Evolutionary conservation across 495 filamentous ascomycete genomes (phyloP).

Genomic region (Penicillium turbatum): DNA sequence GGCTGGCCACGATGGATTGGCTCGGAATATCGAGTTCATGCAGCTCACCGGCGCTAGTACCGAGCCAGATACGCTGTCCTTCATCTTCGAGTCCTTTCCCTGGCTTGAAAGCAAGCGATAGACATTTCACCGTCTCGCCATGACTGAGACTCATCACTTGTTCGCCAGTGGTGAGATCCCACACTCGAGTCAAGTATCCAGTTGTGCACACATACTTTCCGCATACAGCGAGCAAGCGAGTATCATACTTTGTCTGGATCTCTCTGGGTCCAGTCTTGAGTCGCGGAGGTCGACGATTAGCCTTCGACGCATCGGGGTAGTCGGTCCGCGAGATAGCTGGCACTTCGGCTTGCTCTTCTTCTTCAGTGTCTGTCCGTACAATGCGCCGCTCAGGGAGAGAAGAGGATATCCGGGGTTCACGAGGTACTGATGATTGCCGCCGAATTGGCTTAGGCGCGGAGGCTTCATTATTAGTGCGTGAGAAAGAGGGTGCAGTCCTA

Average conservation of each 20-base stretch:
- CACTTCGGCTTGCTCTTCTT: conserved; percentile 36
- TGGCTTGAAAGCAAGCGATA: conserved; percentile 82
- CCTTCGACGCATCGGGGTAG: conserved; percentile 79
- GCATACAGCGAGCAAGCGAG: conserved; percentile 77
- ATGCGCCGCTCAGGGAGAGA: conserved; percentile 23
- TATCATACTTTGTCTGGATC: conserved; percentile 81
- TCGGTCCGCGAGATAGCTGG: conserved; percentile 40
- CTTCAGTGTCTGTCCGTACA: conserved; percentile 23
- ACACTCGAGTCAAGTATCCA: conserved; percentile 77
- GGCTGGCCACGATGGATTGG: conserved; percentile 61
- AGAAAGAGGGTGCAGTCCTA: conserved; percentile 14
- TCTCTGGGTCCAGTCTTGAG: conserved; percentile 64
- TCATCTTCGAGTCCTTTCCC: conserved; percentile 68
- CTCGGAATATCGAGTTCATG: conserved; percentile 77
- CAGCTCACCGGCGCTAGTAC: conserved; percentile 79
- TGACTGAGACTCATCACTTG: conserved; percentile 75
- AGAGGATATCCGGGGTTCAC: conserved; percentile 22
- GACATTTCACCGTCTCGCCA: conserved; percentile 70
- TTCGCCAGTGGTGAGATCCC: conserved; percentile 79
- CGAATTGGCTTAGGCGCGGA: conserved; percentile 18
- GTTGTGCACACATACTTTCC: conserved; percentile 84
- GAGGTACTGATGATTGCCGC: conserved; percentile 32
- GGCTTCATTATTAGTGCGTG: conserved; percentile 9
- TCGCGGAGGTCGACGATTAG: conserved; percentile 77
- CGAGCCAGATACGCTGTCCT: conserved; percentile 83